Evolutionary conservation across 202 grass and related monocot genomes (phyloP), one percentile per base, ranked within the genome.

Genomic region (Panicum hallii): DNA sequence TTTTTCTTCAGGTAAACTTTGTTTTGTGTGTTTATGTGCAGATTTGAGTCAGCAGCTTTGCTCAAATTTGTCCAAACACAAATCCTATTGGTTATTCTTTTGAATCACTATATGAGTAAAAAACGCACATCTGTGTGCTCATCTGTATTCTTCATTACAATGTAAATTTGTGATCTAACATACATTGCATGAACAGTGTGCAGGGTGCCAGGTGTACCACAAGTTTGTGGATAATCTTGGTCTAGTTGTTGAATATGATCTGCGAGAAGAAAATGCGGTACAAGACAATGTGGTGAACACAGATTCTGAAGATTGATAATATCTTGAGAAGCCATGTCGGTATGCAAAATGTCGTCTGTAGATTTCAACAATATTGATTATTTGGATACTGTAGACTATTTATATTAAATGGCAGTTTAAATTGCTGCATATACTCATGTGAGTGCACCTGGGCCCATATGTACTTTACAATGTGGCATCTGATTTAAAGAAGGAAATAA

Each of bases 211-310:
- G 60, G 89, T 95, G 65, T 98, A 94, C 85, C 93, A 98, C 86
- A 95, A 95, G 63, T 95, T 98, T 86, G 91, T 95, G 32, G 93
- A 98, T 73, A 98, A 95, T 72, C 95, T 98, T 86, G 95, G 93
- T 60, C 88, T 95, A 77, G 81, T 98, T 81, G 93, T 95, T 81
- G 93, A 98, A 81, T 98, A 93, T 41, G 91, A 98, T 77, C 74
- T 98, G 34, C 83, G 86, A 6, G 89, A 92, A 79, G 85, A 94
- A 82, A 78, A 83, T 55, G 36, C 41, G 56, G 3, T 90, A 26
- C 81, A 84, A 11, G 85, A 89, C 64, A 78, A 87, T 83, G 42
- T 28, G 55, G 52, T 79, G 74, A 72, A 77, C 67, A 75, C 45
- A 19, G 50, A 76, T 58, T 62, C 76, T 75, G 79, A 80, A 52